Base-by-base conservation (phyloP, 2,329 filamentous ascomycete species). In the Parasarocladium wereldwijsianum region DNA sequence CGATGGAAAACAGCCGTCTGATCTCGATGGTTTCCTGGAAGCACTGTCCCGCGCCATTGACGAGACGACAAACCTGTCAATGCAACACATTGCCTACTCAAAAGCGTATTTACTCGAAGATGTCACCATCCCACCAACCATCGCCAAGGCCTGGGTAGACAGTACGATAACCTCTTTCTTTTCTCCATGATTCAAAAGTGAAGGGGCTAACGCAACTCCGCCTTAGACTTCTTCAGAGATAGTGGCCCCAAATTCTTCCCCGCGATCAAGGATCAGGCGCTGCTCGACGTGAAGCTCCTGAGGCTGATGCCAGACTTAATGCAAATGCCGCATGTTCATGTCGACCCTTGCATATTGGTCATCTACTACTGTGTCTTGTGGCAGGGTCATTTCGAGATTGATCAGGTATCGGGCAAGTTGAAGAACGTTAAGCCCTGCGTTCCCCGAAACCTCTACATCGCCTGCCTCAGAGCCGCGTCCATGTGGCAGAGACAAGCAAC, bases 301-400 rank as follows among this genome's bases (percentile, higher is more conserved):
- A 5, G 3, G 8, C n/a, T 31, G 28, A 21, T 31, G 1, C 28
- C 28, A 4, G n/a, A 31, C 15, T 13, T 31, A 8, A 21, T 31
- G 10, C 11, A 20, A 14, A 31, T 22, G 28, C 17, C 21, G 11
- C 28, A 31, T 13, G 28, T 31, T 14, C 28, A 31, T 12, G 11
- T 31, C 18, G 28, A 31, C 16, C 17, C 28, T 22, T 31, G 17
- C n/a, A 14, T 31, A 9, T 20, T 31, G 13, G n/a, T 31, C 19
- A 23, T 31, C n/a, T 31, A 31, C 28, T 31, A 31, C 20, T 31
- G 28, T 24, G 22, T 31, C 13, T 20, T 31, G 11, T 31, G 28
- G 28, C 28, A 31, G 19, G 28, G 28, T n/a, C 19, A 21, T 13
- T 31, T 23, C 18, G n/a, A 14, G 9, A n/a, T 21, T n/a, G 19